Base-by-base conservation (phyloP, 148 eudicot genomes). In the Fallopia convolvulus region DNA sequence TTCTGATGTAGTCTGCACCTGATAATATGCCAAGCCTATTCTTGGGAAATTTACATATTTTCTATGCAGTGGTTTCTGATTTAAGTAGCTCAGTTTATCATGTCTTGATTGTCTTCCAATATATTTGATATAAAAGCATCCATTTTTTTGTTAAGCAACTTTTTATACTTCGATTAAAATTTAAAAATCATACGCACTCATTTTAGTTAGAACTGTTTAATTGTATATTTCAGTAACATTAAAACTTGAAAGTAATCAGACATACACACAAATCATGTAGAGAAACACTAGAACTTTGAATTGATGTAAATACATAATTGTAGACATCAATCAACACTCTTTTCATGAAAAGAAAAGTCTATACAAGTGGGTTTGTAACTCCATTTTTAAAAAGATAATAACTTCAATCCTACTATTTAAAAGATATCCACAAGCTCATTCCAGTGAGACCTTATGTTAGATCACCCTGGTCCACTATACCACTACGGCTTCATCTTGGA, bases 1-100 rank as follows among this genome's bases (percentile, higher is more conserved):
- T 80, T 94, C 98, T 4, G 97, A 94, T 86, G 91, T 92, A 8
- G 91, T 92, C 74, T 92, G 98, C 76, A 81, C 68, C 70, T 94
- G 82, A 90, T 40, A 36, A 90, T 40, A 36, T 68, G 10, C 44
- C n/a, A 26, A 30, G 17, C 36, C 65, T 9, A 61, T 61, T 2
- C 70, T 61, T 26, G 39, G 70, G 36, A 8, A 23, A 61, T 17
- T 30, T 61, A 3, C 70, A 44, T 44, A 44, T 44, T 9, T 44
- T 36, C 39, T 36, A 36, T 2, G 39, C 3, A 2, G 39, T 36
- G 39, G 39, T 44, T 44, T 44, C 47, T 9, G 2, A 44, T 44
- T 44, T 44, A 44, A 6, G 47, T 44, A 44, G 47, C 7, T 44
- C 47, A 44, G 47, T 44, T 44, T 44, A 44, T 44, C 47, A 44